phyloP scores from a whole-genome alignment of 208 protist genomes.

The Trypanosomatidae sp. region DNA sequence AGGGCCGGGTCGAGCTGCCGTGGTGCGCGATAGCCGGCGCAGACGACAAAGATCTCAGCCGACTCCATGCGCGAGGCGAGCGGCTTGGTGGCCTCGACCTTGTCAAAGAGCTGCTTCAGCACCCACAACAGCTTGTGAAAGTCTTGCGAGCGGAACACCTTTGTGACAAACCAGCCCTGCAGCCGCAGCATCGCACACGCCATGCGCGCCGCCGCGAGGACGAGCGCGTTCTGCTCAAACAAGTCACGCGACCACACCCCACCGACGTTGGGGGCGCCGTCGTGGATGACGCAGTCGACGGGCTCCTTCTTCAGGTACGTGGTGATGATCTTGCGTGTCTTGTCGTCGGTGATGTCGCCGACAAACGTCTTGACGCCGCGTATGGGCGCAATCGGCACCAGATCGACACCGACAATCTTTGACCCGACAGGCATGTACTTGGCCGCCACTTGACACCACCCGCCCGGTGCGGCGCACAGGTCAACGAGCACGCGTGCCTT shows the following conservation, averaged over 20 bases:
- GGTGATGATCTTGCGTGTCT: slow-evolving; percentile 90
- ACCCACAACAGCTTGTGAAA: slow-evolving; percentile 98
- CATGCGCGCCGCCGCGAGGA: slow-evolving; percentile 93
- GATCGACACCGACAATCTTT: slow-evolving; percentile 96
- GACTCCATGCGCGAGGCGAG: slow-evolving; percentile 95
- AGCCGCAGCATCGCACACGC: slow-evolving; percentile 90
- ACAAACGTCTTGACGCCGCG: slow-evolving; percentile 91
- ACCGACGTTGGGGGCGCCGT: slow-evolving; percentile 99
- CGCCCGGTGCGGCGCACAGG: slow-evolving; percentile 97
- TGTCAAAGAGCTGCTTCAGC: slow-evolving; percentile 96
- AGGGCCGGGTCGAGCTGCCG: slow-evolving; percentile 93
- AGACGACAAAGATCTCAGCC: slow-evolving; percentile 99
- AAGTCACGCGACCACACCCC: slow-evolving; percentile 97
- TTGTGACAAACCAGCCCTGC: slow-evolving; percentile 97
- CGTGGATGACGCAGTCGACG: slow-evolving; percentile 95
- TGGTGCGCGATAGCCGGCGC: slow-evolving; percentile 93
- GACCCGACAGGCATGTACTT: slow-evolving; percentile 95
- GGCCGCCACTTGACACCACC: slow-evolving; percentile 92
- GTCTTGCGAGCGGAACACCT: slow-evolving; percentile 98
- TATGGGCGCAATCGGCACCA: slow-evolving; percentile 97
- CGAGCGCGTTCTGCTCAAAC: slow-evolving; percentile 95
- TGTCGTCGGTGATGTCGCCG: slow-evolving; percentile 98
- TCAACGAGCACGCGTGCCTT: slow-evolving; percentile 87
- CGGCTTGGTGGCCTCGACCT: slow-evolving; percentile 98
- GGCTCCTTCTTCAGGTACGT: slow-evolving; percentile 92